Base-by-base conservation (phyloP, 768 basidiomycete genomes). In the Xerocomellus intermedius region DNA sequence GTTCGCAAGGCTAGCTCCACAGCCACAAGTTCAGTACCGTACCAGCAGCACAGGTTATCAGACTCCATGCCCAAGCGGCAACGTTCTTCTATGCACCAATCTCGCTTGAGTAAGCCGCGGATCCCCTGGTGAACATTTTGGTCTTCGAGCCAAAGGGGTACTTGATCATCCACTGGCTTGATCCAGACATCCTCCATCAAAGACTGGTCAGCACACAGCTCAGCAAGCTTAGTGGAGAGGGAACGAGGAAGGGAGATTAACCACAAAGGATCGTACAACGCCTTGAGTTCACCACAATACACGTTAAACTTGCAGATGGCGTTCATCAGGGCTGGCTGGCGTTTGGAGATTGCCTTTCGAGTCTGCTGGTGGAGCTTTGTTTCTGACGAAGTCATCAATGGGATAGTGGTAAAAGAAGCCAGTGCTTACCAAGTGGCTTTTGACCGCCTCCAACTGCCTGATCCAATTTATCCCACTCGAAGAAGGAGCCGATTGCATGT, bases 381-480 rank as follows among this genome's bases (percentile, higher is more conserved):
- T 26, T 37, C 48, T 49, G n/a, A 38, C 10, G 21, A 16, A 42
- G 16, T 24, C 4, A 36, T 5, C 13, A 21, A 33, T 19, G 13
- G 3, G 5, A 8, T 10, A 2, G 5, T 48, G 12, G 3, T 41
- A 21, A 41, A 17, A 37, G 37, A n/a, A 37, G 7, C 5, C 17
- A 4, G 3, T 48, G 5, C n/a, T 33, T 33, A 54, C 48, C 42
- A 6, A 55, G 37, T 1, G 54, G 42, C 30, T 55, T 50, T 13
- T 55, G 42, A 4, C 5, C 26, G 2, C 53, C 35, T 2, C 53
- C 47, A 26, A 54, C 41, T 1, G 53, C 53, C 28, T 37, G 47
- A 22, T 54, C 41, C 1, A 54, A 28, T 42, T 35, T 54, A 7
- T 54, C 41, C 47, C 53, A 54, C 21, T 54, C 47, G 7, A 54